Percentiles rank a stretch among this genome's conserved stretches.
Evolutionary conservation across 495 filamentous ascomycete species (phyloP).

Genomic region (Aspergillus heteromorphus): DNA sequence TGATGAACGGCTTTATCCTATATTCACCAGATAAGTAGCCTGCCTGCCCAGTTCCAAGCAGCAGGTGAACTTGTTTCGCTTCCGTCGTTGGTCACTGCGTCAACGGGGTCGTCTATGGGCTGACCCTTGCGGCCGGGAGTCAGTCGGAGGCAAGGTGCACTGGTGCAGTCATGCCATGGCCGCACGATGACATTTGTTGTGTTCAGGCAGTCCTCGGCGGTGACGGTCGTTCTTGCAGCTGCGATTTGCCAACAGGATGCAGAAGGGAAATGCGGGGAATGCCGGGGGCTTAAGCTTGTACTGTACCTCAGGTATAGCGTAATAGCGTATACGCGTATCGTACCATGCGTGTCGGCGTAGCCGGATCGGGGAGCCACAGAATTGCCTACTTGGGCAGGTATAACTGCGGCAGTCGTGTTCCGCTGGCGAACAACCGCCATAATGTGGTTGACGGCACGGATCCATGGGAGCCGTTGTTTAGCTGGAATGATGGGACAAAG

Average conservation of each 20-base stretch:
- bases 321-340: too few relatives aligned
- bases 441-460: neutral
- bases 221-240: neutral
- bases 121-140: neutral
- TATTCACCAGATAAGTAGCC: neutral
- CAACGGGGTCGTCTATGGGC: neutral
- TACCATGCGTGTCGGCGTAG: too few relatives aligned
- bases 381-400: too few relatives aligned
- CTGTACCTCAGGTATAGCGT: too few relatives aligned
- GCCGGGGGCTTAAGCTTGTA: neutral
- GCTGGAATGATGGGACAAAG: neutral
- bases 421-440: neutral
- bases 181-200: neutral
- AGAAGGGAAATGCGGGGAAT: slow-evolving; percentile 2
- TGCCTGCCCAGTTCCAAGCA: neutral
- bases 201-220: neutral
- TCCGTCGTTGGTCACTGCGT: too few relatives aligned
- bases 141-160: neutral
- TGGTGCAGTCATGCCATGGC: neutral
- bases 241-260: neutral
- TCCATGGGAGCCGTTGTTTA: neutral
- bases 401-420: too few relatives aligned
- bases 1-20: neutral
- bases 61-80: neutral
- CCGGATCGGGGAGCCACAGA: too few relatives aligned